A percentile compares a stretch with the other conserved stretches of the same genome.
phyloP scores from a whole-genome alignment of 2,329 filamentous ascomycete species.

The Plectosphaerella sp. region DNA sequence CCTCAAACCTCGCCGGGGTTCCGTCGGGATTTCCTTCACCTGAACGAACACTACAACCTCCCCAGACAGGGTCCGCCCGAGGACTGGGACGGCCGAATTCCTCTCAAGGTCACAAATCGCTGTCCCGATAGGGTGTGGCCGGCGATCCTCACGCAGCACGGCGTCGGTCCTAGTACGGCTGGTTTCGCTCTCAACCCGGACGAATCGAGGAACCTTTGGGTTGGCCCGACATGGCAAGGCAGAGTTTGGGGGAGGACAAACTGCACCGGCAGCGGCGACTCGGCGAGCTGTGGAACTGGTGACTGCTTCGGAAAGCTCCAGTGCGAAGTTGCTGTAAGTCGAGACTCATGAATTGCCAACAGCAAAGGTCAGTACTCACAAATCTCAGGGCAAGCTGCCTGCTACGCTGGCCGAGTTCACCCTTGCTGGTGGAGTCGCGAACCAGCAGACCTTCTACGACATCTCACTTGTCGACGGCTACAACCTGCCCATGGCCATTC shows the following conservation, averaged over 20 bases:
- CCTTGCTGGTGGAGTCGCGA: constrained; percentile 58
- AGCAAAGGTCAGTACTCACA: background rate
- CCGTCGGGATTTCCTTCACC: constrained; percentile 17
- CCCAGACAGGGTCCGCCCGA: constrained; percentile 25
- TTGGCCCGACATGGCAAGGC: constrained; percentile 73
- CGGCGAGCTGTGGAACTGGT: constrained; percentile 67
- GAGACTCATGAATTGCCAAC: background rate
- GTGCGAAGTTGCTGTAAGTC: constrained; percentile 63
- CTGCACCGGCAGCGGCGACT: constrained; percentile 68
- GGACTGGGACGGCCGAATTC: constrained; percentile 37
- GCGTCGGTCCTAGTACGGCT: constrained; percentile 59
- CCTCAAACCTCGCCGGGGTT: constrained; percentile 4
- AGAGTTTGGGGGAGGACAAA: constrained; percentile 82
- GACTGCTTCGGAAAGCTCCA: constrained; percentile 69
- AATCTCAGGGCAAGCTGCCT: constrained; percentile 61
- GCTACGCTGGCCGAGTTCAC: constrained; percentile 80
- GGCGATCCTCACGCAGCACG: constrained; percentile 68
- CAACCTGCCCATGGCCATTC: constrained; percentile 67
- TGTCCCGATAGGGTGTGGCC: constrained; percentile 73
- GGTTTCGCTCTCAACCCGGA: constrained; percentile 65
- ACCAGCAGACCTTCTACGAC: constrained; percentile 72
- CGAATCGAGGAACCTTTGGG: constrained; percentile 55
- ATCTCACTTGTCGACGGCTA: constrained; percentile 83
- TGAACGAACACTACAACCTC: constrained; percentile 16
- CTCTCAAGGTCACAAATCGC: constrained; percentile 66